phyloP scores from a whole-genome alignment of 2,329 filamentous ascomycete genomes.

The Triangularia setosa region DNA sequence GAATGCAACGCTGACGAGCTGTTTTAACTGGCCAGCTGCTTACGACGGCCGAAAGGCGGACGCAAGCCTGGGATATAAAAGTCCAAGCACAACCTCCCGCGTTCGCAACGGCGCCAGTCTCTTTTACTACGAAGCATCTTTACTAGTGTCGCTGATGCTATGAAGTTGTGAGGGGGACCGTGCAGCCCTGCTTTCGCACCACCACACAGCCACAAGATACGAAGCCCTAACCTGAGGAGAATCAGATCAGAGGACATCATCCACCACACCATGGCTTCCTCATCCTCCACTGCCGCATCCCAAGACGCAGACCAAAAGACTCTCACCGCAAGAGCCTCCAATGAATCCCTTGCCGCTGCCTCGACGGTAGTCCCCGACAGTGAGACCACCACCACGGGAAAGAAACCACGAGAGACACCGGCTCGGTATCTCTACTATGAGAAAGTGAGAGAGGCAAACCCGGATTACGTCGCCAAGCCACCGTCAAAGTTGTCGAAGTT shows the following conservation, averaged over 20 bases:
- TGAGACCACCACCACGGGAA: not conserved
- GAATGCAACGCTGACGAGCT: not conserved
- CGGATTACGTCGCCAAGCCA: constrained; percentile 15
- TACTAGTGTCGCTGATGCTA: too few relatives aligned
- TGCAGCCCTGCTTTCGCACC: too few relatives aligned
- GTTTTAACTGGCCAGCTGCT: not conserved
- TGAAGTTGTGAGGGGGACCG: too few relatives aligned
- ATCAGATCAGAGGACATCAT: not conserved
- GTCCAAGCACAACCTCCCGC: not conserved
- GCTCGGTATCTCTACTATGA: constrained; percentile 15
- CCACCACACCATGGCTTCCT: not conserved
- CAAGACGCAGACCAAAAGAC: not conserved
- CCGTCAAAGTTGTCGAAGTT: constrained; percentile 17
- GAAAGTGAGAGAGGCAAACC: constrained; percentile 7
- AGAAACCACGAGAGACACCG: not conserved
- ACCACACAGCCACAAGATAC: not conserved
- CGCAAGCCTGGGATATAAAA: not conserved
- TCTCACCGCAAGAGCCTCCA: not conserved
- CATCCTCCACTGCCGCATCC: not conserved
- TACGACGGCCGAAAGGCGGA: not conserved
- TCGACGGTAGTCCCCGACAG: not conserved
- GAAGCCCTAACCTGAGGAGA: not conserved
- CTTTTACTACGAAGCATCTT: too few relatives aligned
- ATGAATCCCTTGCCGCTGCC: not conserved
- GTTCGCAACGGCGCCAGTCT: not conserved